Percentiles rank a stretch among this genome's conserved stretches.
Conservation (phyloP, 1,284 basidiomycete genomes). For the Cutaneotrichosporon sp. region DNA sequence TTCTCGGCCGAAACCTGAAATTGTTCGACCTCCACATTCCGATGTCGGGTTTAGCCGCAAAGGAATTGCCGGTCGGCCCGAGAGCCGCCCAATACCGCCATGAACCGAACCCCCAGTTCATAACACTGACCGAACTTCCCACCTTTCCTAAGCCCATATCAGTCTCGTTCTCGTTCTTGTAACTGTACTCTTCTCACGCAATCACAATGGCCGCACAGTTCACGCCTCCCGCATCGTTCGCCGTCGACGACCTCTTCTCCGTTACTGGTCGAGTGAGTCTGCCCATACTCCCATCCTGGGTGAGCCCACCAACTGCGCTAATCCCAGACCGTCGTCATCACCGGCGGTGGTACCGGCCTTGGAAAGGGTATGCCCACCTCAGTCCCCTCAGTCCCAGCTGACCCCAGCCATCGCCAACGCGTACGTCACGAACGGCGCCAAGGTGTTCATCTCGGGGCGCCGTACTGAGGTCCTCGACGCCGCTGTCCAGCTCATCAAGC, state of each 20-base stretch:
- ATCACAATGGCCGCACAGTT: constrained; percentile 1
- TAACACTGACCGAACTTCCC: background rate
- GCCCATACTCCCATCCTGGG: no score
- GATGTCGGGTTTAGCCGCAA: background rate
- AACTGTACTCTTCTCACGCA: background rate
- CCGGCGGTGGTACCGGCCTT: constrained; percentile 44
- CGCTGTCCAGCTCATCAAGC: constrained; percentile 43
- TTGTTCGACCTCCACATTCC: no score
- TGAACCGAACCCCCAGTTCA: background rate
- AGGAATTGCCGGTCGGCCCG: background rate
- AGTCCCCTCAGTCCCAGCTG: background rate
- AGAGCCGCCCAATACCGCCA: background rate
- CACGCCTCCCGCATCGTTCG: constrained; percentile 22
- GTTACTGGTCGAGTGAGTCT: constrained; percentile 28
- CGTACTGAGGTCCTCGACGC: constrained; percentile 45
- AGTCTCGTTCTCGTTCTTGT: background rate
- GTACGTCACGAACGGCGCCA: constrained; percentile 50
- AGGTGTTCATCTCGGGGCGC: constrained; percentile 52
- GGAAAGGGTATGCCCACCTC: constrained; percentile 33
- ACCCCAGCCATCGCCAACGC: constrained; percentile 43
- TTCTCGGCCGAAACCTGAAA: no score
- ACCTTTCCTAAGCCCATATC: background rate
- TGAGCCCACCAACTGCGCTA: background rate
- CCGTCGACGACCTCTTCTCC: constrained; percentile 32
- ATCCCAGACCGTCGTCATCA: constrained; percentile 30